Evolutionary conservation across 495 filamentous ascomycete species (phyloP), one percentile per base, ranked within the genome.

Genomic region (Neurospora sublineolata): DNA sequence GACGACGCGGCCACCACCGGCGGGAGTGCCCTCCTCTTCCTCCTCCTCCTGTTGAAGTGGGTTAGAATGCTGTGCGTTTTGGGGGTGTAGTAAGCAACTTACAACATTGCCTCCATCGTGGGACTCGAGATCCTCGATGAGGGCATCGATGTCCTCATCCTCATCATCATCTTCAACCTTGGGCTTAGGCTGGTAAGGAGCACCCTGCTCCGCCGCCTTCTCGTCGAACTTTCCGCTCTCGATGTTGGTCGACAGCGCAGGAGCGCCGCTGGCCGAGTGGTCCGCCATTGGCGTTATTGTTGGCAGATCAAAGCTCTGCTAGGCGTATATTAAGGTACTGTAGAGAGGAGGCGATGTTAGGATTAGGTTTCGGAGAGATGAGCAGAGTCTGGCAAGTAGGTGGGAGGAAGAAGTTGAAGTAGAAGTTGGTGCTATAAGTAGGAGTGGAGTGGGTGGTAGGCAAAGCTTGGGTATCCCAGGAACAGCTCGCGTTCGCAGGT

Each of bases 51-150:
- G 38, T 18, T 36, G 40, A 58, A 42, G 69, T 36, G 68, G 58
- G 73, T 79, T 69, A 78, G 76, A 68, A 72, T 52, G 18, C 52
- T 64, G 52, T n/a, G 20, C 23, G 41, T 30, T 58, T 33, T 68
- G 52, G 37, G 37, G 7, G 8, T 12, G 41, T 4, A 37, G 18
- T 12, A 18, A 14, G 80, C 46, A 64, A 72, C 78, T 80, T 74
- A 80, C 78, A 36, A 37, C 82, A 44, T 71, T 80, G 42, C 89
- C 86, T 40, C 89, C 91, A 78, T 94, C 92, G 71, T 91, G 83
- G 16, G 89, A 91, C 79, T 94, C 89, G 70, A 97, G 89, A 73
- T 94, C 92, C 73, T 92, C 89, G 72, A 97, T 94, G 74, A 97
- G 85, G 71, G 86, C 85, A 77, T 94, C 91, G 71, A 97, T 91